Percentiles rank a stretch among this genome's conserved stretches.
Conservation (phyloP, 257 asterid species). For the Rhazya stricta region DNA sequence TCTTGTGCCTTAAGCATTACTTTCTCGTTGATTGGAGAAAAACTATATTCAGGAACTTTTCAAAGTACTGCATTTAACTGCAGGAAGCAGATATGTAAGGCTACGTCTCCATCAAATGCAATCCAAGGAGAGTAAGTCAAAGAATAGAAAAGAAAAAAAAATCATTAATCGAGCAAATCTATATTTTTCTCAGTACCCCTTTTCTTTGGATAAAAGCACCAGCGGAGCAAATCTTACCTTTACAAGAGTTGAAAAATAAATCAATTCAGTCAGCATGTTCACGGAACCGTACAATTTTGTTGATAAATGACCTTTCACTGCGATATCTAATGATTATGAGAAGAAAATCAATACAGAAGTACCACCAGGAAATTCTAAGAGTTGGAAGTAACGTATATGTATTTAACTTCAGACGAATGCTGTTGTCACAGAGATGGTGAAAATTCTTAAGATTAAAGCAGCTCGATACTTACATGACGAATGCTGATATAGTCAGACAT, state of each 20-base stretch:
- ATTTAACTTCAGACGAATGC: not conserved
- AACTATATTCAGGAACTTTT: not conserved
- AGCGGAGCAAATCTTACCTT: constrained; percentile 27
- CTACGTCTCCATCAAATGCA: not conserved
- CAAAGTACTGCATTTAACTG: not conserved
- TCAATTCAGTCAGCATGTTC: constrained; percentile 67
- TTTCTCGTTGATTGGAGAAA: not conserved
- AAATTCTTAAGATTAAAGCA: not conserved
- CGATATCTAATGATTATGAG: constrained; percentile 44
- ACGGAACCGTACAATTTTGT: constrained; percentile 56
- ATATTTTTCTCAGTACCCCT: too few relatives aligned
- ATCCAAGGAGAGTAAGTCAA: not conserved
- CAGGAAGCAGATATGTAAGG: not conserved
- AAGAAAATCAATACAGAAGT: not conserved
- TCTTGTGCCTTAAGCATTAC: not conserved
- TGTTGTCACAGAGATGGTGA: not conserved
- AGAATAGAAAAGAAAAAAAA: not conserved
- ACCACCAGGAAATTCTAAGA: not conserved
- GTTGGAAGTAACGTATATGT: not conserved
- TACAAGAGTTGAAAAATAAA: not conserved
- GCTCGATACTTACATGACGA: constrained; percentile 51
- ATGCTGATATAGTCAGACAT: constrained; percentile 49
- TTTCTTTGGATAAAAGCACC: not conserved
- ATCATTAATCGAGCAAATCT: not conserved
- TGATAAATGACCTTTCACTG: constrained; percentile 65